Evolutionary conservation across 2,329 filamentous ascomycete genomes (phyloP), one percentile per base, ranked within the genome.

Genomic region (Colletotrichum cereale): DNA sequence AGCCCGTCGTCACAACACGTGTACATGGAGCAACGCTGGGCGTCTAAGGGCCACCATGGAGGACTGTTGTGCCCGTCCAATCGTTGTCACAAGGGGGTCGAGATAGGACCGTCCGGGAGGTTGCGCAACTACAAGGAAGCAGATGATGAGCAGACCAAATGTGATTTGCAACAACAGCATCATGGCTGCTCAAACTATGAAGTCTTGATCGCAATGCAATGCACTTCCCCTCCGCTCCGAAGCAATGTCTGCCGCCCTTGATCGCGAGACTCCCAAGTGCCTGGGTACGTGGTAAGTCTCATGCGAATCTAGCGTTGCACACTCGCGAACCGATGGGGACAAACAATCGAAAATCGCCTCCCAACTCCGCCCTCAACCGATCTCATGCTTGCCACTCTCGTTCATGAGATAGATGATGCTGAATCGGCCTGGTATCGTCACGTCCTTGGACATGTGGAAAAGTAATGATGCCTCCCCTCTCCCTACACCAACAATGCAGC

Each of bases 371-470:
- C 58, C 57, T 63, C 57, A 47, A 71, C 50, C 52, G 21, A 42
- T 42, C 29, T 34, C 53, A 63, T 69, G 36, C 75, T 31, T 75
- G 74, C 55, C 72, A 71, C 63, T 63, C 58, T 57, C 73, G 65
- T 12, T 74, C 74, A 34, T 31, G 36, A 69, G 24, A 26, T 52
- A 68, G 47, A 38, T 58, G 38, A 63, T 26, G 18, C 38, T 55
- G 31, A 40, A 69, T 55, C 69, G 53, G 58, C 53, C 36, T 72
- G 65, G 69, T 69, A 72, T 72, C 69, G 52, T 64, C 65, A 69
- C 69, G 53, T 57, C 44, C 47, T 55, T 63, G 38, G 53, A 64
- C 47, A 47, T 24, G 38, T 64, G 52, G 16, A 64, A 58, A 72
- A 58, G 26, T 64, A 57, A 71, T 48, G 63, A 63, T 62, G 67